phyloP scores from a whole-genome alignment of 1,139 yeast genomes.

The Geotrichum restrictum region DNA sequence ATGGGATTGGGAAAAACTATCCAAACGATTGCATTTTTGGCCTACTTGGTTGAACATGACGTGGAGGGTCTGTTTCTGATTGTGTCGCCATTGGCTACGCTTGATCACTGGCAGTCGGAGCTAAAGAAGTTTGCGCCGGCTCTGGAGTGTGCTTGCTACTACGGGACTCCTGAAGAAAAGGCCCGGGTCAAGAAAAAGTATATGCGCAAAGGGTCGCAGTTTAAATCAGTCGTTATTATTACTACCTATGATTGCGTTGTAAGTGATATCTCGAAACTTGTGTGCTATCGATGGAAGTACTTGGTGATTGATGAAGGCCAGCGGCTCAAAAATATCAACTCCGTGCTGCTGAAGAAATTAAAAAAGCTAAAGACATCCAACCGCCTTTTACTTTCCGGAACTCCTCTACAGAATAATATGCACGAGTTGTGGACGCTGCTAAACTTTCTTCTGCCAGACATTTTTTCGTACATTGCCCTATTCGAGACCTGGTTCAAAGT shows the following conservation, averaged over 20 bases:
- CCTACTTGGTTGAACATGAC: conserved; percentile 88
- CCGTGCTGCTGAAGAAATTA: conserved; percentile 94
- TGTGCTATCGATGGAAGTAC: conserved; percentile 88
- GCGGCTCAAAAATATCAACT: conserved; percentile 89
- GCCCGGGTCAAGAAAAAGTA: conserved; percentile 92
- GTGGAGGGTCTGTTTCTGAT: conserved; percentile 98
- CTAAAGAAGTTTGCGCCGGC: conserved; percentile 98
- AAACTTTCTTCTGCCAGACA: conserved; percentile 95
- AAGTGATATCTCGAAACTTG: conserved; percentile 90
- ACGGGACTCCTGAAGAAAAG: conserved; percentile 95
- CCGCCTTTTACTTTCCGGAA: conserved; percentile 85
- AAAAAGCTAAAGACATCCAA: conserved; percentile 88
- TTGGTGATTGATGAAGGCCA: conserved; percentile 98
- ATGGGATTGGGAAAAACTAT: conserved; percentile 94
- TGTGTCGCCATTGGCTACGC: conserved; percentile 94
- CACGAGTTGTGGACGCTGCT: conserved; percentile 92
- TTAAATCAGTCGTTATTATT: conserved; percentile 94
- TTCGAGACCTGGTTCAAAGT: conserved; percentile 90
- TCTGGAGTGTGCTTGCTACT: conserved; percentile 86
- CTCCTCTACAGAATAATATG: conserved; percentile 87
- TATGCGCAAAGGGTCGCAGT: conserved; percentile 96
- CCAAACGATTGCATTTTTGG: conserved; percentile 72
- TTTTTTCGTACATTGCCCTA: conserved; percentile 80
- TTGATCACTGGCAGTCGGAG: conserved; percentile 99
- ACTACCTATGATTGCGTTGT: conserved; percentile 94